Evolutionary conservation across 2,329 filamentous ascomycete genomes (phyloP).

Genomic region (Cadophora sp.): DNA sequence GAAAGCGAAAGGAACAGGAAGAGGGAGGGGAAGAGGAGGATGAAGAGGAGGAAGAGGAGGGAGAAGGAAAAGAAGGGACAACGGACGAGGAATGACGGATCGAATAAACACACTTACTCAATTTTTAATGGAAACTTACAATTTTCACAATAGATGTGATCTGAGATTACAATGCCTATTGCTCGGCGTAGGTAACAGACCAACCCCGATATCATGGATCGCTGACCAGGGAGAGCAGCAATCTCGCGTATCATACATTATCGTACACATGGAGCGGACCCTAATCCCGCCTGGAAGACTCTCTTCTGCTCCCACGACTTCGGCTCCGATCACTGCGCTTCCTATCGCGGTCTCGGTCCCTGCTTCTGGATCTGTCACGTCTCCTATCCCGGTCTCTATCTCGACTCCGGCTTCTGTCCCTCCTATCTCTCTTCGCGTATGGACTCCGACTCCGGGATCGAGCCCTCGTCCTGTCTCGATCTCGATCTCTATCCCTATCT

Average conservation of each 20-base stretch:
- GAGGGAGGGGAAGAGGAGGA: background rate
- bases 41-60: background rate
- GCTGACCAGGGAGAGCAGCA: background rate
- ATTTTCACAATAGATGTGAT: too few relatives aligned
- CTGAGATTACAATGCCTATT: background rate
- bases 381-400: conserved; percentile 33
- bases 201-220: background rate
- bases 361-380: conserved; percentile 31
- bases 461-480: conserved; percentile 26
- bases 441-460: conserved; percentile 32
- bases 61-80: background rate
- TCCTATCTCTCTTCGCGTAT: conserved; percentile 29
- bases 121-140: too few relatives aligned
- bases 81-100: too few relatives aligned
- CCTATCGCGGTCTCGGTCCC: conserved; percentile 34
- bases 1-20: background rate
- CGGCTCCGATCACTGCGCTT: conserved; percentile 21
- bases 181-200: background rate
- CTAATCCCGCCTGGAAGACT: conserved; percentile 15
- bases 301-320: conserved; percentile 13
- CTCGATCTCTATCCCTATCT: conserved; percentile 31
- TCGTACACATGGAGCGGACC: background rate
- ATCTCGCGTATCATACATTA: background rate
- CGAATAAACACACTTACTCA: too few relatives aligned
- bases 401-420: conserved; percentile 34